A percentile compares a stretch with the other conserved stretches of the same genome.
phyloP scores from a whole-genome alignment of 1,139 yeast species.

The Suhomyces bolitotheri region DNA sequence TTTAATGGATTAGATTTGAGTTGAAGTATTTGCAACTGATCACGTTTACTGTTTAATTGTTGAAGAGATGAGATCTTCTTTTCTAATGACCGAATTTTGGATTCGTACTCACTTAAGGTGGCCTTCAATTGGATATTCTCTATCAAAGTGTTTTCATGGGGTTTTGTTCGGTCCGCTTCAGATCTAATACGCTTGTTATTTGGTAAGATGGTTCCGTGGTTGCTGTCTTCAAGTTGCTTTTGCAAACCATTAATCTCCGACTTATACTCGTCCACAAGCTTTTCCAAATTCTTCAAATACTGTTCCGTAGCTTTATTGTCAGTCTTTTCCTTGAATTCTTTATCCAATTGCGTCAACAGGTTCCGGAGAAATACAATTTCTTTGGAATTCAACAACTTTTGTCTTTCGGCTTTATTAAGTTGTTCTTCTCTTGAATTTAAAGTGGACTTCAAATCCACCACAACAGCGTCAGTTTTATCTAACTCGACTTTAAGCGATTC shows the following conservation, averaged over 20 bases:
- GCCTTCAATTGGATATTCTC: constrained; percentile 38
- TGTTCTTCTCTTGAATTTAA: constrained; percentile 31
- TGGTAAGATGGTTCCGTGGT: constrained; percentile 7
- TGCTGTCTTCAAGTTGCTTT: constrained; percentile 18
- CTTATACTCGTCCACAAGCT: constrained; percentile 58
- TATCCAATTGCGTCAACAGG: constrained; percentile 37
- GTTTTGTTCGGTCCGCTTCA: constrained; percentile 22
- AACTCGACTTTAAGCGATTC: constrained; percentile 1
- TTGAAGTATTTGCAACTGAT: constrained; percentile 56
- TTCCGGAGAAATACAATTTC: constrained; percentile 62
- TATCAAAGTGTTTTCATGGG: background rate
- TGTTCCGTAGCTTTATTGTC: constrained; percentile 31
- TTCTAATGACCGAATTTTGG: constrained; percentile 33
- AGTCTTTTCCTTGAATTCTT: constrained; percentile 21
- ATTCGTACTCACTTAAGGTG: constrained; percentile 36
- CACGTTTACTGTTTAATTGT: constrained; percentile 30
- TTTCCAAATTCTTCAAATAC: constrained; percentile 47
- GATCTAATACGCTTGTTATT: constrained; percentile 26
- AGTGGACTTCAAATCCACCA: constrained; percentile 25
- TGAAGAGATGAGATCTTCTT: constrained; percentile 32
- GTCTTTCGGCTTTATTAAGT: constrained; percentile 51
- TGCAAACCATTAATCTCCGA: constrained; percentile 50
- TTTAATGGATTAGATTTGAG: constrained; percentile 68
- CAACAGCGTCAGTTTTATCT: constrained; percentile 2
- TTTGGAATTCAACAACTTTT: constrained; percentile 53